phyloP scores from a whole-genome alignment of 352 stramenopile genomes.

The Lagenidium giganteum region DNA sequence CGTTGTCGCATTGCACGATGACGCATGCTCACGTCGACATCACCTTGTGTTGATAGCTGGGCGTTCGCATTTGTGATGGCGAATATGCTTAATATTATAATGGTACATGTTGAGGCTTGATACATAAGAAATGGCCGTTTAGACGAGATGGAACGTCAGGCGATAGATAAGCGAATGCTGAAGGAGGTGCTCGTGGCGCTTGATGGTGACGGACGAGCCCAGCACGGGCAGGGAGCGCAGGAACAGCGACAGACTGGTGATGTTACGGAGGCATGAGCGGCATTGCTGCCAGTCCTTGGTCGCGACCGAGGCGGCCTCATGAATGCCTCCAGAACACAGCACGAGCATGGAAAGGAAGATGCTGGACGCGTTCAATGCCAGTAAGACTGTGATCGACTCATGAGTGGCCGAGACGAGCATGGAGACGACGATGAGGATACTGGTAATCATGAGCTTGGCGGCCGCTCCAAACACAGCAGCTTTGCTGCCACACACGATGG shows the following conservation, averaged over 20 bases:
- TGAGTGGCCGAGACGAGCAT: conserved; percentile 47
- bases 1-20: too few relatives aligned
- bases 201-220: conserved; percentile 63
- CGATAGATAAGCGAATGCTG: conserved; percentile 81
- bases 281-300: conserved; percentile 75
- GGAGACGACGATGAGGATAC: conserved; percentile 39
- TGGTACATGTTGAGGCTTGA: too few relatives aligned
- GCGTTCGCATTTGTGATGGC: too few relatives aligned
- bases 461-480: conserved; percentile 62
- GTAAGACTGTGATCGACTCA: conserved; percentile 49
- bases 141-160: conserved; percentile 74
- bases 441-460: conserved; percentile 62
- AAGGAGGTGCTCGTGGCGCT: conserved; percentile 74
- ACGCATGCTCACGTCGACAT: too few relatives aligned
- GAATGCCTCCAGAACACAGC: conserved; percentile 54
- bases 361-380: conserved; percentile 34
- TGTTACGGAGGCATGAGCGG: conserved; percentile 64
- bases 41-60: too few relatives aligned
- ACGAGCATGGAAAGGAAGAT: conserved; percentile 59
- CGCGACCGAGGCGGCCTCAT: conserved; percentile 42
- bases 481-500: conserved; percentile 60
- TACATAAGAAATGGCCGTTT: too few relatives aligned
- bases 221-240: conserved; percentile 62
- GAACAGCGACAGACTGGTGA: conserved; percentile 84
- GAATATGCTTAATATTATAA: too few relatives aligned